phyloP scores from a whole-genome alignment of 2,329 filamentous ascomycete species.

The Colletotrichum endophyticum region DNA sequence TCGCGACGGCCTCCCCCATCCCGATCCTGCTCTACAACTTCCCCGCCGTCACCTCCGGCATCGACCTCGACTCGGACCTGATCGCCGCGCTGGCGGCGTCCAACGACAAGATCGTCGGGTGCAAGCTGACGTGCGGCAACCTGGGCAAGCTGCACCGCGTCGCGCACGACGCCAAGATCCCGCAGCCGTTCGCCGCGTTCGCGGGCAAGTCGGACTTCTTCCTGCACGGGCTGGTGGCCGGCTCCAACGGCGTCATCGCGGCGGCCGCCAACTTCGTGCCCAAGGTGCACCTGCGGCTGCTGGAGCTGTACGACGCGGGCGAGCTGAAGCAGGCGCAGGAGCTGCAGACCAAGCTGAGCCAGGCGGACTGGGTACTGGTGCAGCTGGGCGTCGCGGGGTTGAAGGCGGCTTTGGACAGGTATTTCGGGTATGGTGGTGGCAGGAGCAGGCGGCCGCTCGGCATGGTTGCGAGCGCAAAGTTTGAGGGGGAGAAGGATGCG shows the following conservation, averaged over 20 bases:
- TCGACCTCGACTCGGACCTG: slow-evolving; percentile 70
- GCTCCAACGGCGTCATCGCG: slow-evolving; percentile 45
- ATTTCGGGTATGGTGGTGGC: slow-evolving; percentile 24
- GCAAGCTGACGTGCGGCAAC: slow-evolving; percentile 72
- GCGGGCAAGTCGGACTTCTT: slow-evolving; percentile 48
- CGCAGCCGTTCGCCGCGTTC: slow-evolving; percentile 34
- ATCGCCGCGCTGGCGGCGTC: slow-evolving; percentile 56
- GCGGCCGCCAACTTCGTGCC: slow-evolving; percentile 44
- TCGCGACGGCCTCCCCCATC: slow-evolving; percentile 54
- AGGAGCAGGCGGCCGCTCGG: slow-evolving; percentile 30
- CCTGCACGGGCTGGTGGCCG: slow-evolving; percentile 42
- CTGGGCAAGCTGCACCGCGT: slow-evolving; percentile 61
- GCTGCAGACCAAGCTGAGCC: slow-evolving; percentile 36
- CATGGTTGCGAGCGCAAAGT: slow-evolving; percentile 22
- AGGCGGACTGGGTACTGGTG: slow-evolving; percentile 32
- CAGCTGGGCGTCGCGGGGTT: slow-evolving; percentile 31
- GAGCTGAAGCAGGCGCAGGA: slow-evolving; percentile 36
- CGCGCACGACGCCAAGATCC: slow-evolving; percentile 4
- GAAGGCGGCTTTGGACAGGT: slow-evolving; percentile 28
- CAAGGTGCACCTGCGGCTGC: slow-evolving; percentile 38
- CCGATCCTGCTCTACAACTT: slow-evolving; percentile 73
- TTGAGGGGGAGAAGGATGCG: slow-evolving; percentile 25
- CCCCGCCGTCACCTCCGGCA: slow-evolving; percentile 69
- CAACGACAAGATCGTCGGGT: slow-evolving; percentile 63
- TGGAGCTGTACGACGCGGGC: slow-evolving; percentile 36